phyloP scores from a whole-genome alignment of 2,329 filamentous ascomycete species.

The Penicillium janthinellum region DNA sequence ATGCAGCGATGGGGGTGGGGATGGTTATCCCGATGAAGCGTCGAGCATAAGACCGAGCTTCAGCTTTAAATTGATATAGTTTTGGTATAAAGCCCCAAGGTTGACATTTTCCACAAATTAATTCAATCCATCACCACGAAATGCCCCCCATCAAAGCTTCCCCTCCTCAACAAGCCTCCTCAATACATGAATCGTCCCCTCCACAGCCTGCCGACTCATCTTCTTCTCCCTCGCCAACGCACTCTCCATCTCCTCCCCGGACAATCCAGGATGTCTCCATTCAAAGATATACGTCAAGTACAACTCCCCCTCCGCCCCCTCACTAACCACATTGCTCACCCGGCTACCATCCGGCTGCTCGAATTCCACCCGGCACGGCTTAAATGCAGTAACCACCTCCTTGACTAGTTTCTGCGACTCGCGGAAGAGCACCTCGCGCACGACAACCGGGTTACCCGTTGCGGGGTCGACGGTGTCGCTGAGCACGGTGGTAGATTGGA shows the following conservation, averaged over 20 bases:
- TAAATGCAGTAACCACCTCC: constrained; percentile 31
- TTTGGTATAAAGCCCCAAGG: too few relatives aligned
- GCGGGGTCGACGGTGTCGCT: constrained; percentile 25
- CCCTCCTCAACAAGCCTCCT: constrained; percentile 19
- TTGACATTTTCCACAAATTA: too few relatives aligned
- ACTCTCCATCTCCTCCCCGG: constrained; percentile 16
- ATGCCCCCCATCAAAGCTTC: constrained; percentile 15
- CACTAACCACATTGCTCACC: constrained; percentile 33
- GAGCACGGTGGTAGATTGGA: constrained; percentile 31
- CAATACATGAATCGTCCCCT: constrained; percentile 25
- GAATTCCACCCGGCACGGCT: constrained; percentile 32
- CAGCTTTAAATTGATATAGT: too few relatives aligned
- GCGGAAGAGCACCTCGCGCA: constrained; percentile 34
- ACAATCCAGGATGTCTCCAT: constrained; percentile 38
- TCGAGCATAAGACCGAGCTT: too few relatives aligned
- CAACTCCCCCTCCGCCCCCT: constrained; percentile 36
- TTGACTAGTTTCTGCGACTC: constrained; percentile 26
- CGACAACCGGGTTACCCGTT: constrained; percentile 28
- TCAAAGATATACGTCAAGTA: constrained; percentile 47
- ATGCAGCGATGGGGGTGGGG: too few relatives aligned
- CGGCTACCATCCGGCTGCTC: constrained; percentile 30
- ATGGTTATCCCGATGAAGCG: too few relatives aligned
- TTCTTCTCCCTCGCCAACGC: constrained; percentile 22
- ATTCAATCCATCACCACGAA: too few relatives aligned
- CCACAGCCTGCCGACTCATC: constrained; percentile 25